Evolutionary conservation across 192 early-diverging fungal species (phyloP).

Genomic region (Dimargaris cristalligena): DNA sequence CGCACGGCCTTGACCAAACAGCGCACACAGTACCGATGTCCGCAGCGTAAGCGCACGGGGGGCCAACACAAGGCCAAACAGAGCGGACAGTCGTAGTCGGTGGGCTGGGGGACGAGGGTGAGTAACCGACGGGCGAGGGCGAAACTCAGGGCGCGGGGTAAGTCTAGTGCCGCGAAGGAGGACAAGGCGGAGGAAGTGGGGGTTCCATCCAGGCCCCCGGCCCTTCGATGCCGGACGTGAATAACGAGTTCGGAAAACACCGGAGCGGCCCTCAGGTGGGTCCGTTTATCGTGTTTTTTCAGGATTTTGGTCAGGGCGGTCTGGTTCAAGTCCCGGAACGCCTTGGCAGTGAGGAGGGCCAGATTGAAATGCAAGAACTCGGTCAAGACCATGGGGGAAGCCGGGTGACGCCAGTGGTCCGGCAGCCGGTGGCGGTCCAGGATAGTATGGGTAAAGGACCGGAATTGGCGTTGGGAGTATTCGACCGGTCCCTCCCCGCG

Average conservation of each 20-base stretch:
- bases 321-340: conserved; percentile 59
- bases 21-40: conserved; percentile 61
- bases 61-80: conserved; percentile 57
- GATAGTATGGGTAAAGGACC: not conserved
- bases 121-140: conserved; percentile 44
- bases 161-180: conserved; percentile 2
- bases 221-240: conserved; percentile 15
- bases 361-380: conserved; percentile 46
- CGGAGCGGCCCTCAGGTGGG: conserved; percentile 35
- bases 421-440: not conserved
- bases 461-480: not conserved
- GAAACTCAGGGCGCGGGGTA: conserved; percentile 39
- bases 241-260: conserved; percentile 25
- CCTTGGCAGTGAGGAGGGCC: conserved; percentile 47
- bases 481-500: not conserved
- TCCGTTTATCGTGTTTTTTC: conserved; percentile 83
- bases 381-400: conserved; percentile 22
- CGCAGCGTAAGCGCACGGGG: conserved; percentile 57
- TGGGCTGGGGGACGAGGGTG: conserved; percentile 59
- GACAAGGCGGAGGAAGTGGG: not conserved
- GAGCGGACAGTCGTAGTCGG: conserved; percentile 69
- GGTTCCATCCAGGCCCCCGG: not conserved
- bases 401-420: not conserved
- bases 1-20: conserved; percentile 60
- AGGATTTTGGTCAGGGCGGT: conserved; percentile 67